Percentiles rank a stretch among this genome's conserved stretches.
These are phyloP conservation scores for Cladophialophora immunda DNA, from an alignment of 2,329 filamentous ascomycete species.

Conservation along the genomic window DNA sequence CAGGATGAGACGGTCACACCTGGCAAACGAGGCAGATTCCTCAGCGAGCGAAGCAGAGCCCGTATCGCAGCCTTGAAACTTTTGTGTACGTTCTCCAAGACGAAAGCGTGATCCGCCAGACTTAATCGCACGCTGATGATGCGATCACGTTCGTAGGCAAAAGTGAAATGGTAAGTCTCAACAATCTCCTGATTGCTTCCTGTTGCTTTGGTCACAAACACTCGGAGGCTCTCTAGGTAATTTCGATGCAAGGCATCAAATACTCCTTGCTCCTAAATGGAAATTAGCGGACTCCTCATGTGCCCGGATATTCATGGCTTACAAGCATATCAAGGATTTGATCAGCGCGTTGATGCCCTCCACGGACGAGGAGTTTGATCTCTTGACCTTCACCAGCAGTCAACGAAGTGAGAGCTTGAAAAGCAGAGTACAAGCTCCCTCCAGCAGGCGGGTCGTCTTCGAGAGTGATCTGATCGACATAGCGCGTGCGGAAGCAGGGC, in stretches of 20 bases:
- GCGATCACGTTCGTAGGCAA: conserved; percentile 52
- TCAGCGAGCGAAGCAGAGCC: conserved; percentile 49
- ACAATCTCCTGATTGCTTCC: conserved; percentile 51
- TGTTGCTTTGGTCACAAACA: conserved; percentile 55
- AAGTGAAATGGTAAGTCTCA: conserved; percentile 60
- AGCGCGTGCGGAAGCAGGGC: conserved; percentile 32
- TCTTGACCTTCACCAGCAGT: conserved; percentile 40
- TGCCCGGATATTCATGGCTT: conserved; percentile 29
- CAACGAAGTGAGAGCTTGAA: conserved; percentile 11
- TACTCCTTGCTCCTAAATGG: conserved; percentile 56
- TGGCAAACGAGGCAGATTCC: conserved; percentile 53
- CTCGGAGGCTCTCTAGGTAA: conserved; percentile 55
- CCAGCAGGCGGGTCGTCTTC: conserved; percentile 23
- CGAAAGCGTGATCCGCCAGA: conserved; percentile 44
- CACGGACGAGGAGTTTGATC: conserved; percentile 52
- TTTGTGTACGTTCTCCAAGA: conserved; percentile 48
- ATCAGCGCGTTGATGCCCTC: conserved; percentile 52
- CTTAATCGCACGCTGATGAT: conserved; percentile 44
- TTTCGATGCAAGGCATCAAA: conserved; percentile 56
- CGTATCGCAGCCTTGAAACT: conserved; percentile 56
- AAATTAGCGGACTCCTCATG: conserved; percentile 40
- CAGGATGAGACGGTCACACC: conserved; percentile 36
- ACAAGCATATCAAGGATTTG: conserved; percentile 59
- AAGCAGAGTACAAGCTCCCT: conserved; percentile 42
- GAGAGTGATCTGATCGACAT: conserved; percentile 34